phyloP scores from a whole-genome alignment of 371 early-diverging fungal genomes.

The Syncephalastrum sp. region DNA sequence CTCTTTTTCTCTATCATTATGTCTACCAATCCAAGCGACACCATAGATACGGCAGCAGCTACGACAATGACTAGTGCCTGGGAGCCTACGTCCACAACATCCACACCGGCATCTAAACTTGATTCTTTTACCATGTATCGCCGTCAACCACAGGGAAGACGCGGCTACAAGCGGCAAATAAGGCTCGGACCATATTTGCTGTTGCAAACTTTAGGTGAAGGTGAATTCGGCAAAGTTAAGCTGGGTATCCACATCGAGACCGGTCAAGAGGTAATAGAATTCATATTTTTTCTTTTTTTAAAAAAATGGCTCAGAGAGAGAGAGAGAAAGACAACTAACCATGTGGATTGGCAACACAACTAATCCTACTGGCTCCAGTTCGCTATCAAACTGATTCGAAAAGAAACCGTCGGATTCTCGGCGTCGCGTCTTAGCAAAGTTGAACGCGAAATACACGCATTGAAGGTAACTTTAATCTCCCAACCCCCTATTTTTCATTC shows the following conservation, averaged over 20 bases:
- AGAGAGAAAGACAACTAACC: not conserved
- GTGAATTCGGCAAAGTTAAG: slow-evolving; percentile 98
- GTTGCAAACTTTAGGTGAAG: slow-evolving; percentile 93
- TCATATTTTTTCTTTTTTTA: no score
- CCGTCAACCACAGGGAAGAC: slow-evolving; percentile 1
- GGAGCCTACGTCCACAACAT: no score
- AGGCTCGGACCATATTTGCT: slow-evolving; percentile 89
- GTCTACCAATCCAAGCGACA: not conserved
- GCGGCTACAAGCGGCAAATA: slow-evolving; percentile 23
- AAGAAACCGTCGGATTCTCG: slow-evolving; percentile 47
- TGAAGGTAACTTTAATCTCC: slow-evolving; percentile 39
- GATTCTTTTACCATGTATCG: not conserved
- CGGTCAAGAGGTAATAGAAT: slow-evolving; percentile 79
- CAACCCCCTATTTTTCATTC: no score
- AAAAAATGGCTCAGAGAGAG: not conserved
- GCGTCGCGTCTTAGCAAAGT: slow-evolving; percentile 60
- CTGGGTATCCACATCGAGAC: slow-evolving; percentile 88
- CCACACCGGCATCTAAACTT: no score
- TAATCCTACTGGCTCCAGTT: slow-evolving; percentile 39
- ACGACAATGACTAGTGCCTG: no score
- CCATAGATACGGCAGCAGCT: no score
- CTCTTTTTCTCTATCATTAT: slow-evolving; percentile 3
- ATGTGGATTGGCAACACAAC: not conserved
- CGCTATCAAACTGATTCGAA: slow-evolving; percentile 68
- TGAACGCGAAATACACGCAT: slow-evolving; percentile 72